phyloP scores from a whole-genome alignment of 2,329 filamentous ascomycete species.

The Emericellopsis cladophorae region DNA sequence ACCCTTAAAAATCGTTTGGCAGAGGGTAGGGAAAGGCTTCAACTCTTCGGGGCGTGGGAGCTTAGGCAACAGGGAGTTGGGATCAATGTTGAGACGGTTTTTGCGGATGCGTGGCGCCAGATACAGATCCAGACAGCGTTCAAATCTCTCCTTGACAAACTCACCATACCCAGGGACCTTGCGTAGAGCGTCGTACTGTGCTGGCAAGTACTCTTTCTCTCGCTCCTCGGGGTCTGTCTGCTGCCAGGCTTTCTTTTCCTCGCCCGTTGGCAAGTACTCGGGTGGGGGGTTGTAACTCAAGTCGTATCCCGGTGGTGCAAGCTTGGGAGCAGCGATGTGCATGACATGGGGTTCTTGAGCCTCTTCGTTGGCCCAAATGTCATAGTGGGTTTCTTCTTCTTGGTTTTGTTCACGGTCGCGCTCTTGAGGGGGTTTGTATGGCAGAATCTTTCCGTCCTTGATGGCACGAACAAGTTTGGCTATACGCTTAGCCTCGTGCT shows the following conservation, averaged over 20 bases:
- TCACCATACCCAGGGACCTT: conserved; percentile 84
- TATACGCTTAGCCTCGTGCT: conserved; percentile 89
- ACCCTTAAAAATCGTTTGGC: conserved; percentile 74
- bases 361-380: conserved; percentile 91
- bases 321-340: conserved; percentile 90
- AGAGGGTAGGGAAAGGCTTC: conserved; percentile 86
- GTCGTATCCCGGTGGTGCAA: conserved; percentile 86
- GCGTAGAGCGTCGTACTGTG: conserved; percentile 69
- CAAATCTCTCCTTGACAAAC: conserved; percentile 92
- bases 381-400: conserved; percentile 61
- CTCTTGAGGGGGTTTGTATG: conserved; percentile 66
- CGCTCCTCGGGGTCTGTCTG: conserved; percentile 79
- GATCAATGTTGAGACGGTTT: conserved; percentile 94
- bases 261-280: conserved; percentile 80
- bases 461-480: conserved; percentile 98
- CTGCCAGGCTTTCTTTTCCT: conserved; percentile 78
- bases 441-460: conserved; percentile 82
- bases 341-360: conserved; percentile 74
- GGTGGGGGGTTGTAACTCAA: conserved; percentile 92
- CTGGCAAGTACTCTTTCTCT: conserved; percentile 78
- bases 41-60: conserved; percentile 87
- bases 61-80: conserved; percentile 82
- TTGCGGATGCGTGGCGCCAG: conserved; percentile 83
- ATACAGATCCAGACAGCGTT: conserved; percentile 90
- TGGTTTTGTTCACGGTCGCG: conserved; percentile 58